Evolutionary conservation across 305 asterid species (phyloP), one percentile per base, ranked within the genome.

Genomic region (Solanum chacoense): DNA sequence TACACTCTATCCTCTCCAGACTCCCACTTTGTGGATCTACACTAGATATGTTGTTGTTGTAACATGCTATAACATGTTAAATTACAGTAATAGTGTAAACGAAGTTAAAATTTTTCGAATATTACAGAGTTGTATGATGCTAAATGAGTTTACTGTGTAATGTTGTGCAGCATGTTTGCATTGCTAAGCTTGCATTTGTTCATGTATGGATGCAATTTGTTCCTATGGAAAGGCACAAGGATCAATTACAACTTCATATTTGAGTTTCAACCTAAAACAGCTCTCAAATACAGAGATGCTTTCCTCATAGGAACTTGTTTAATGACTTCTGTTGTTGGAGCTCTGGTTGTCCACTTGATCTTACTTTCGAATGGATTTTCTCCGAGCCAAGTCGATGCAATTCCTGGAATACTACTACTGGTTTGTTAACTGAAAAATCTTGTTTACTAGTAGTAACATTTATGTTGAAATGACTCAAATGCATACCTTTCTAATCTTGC

Each of bases 161-260:
- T 29, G 10, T 50, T 7, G 42, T 92, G 96, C 98, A 97, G 99
- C 97, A 94, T 94, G 95, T 95, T 97, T 91, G 99, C 99, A 76
- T 90, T 97, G 91, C 90, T 96, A 87, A 96, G 99, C 94, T 91
- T 97, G 93, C 99, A 97, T 90, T 78, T 97, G 73, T 97, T 96
- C 91, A 90, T 97, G 95, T 97, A 97, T 37, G 99, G 99, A 22
- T 97, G 99, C 88, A 95, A 96, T 86, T 90, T 97, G 34, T 94
- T 97, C 90, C 90, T 92, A 90, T 97, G 99, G 99, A 97, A 94
- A 93, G 91, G 89, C 89, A 95, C 94, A 69, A 92, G 98, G 88
- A 95, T 97, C 90, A 97, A 95, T 92, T 88, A 92, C 93, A 93
- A 92, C 91, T 97, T 96, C 94, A 97, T 97, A 50, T 95, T 97